Evolutionary conservation across 495 filamentous ascomycete genomes (phyloP), one percentile per base, ranked within the genome.

Genomic region (Terfezia boudieri): DNA sequence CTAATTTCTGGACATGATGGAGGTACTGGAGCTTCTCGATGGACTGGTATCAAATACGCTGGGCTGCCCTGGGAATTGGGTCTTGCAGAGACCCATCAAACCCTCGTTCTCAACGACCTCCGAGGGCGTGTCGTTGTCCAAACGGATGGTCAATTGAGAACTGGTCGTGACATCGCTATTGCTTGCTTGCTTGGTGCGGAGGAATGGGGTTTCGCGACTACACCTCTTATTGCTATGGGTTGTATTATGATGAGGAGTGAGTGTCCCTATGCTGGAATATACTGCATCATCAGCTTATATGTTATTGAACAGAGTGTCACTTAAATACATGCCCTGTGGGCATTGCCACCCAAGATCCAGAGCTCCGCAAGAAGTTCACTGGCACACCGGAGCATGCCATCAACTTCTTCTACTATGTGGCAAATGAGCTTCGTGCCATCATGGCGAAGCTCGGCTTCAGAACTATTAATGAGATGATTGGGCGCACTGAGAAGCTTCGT

Each of bases 31-130:
- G 90, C 90, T 56, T 96, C 90, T 43, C 75, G 90, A 62, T 99
- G 90, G 90, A 99, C 90, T 66, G 90, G 90, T 71, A 99, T 99
- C 78, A 96, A 96, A 70, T 96, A 96, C 67, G 90, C 92, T 58
- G 90, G 90, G 72, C 78, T 96, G 43, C 92, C 90, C 9, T 99
- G 90, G 90, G 90, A 99, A 68, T 68, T 99, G 61, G 90, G 90
- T 76, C 80, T 99, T 54, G 90, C 90, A 0, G 90, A 99, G 69
- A 99, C 90, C 35, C 90, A 99, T 67, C 90, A 99, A 69, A 99
- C 90, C 5, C 72, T 99, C n/a, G 90, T 99, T 14, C 74, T 99
- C 26, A 99, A 99, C 66, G 90, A 99, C 67, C 77, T 99, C 7
- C 83, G 90, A 72, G 90, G 90, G 22, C 86, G 90, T 73, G 86